A percentile compares a stretch with the other conserved stretches of the same genome.
Evolutionary conservation across 495 filamentous ascomycete species (phyloP).

Genomic region (Elasticomyces elasticus): DNA sequence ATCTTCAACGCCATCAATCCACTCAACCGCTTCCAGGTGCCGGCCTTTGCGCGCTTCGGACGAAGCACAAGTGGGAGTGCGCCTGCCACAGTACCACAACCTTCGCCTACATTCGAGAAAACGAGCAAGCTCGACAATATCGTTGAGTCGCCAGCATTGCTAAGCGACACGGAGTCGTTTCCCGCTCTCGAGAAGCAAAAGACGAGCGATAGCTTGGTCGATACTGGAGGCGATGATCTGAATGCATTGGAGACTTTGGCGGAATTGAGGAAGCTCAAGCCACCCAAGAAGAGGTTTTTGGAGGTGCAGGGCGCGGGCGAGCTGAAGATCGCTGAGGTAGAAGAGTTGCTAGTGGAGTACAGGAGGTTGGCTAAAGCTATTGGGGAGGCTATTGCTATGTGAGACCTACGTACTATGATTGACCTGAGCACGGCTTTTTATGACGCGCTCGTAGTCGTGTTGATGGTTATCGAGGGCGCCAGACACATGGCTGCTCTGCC

Average conservation of each 20-base stretch:
- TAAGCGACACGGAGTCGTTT: not conserved
- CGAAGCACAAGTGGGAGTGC: slow-evolving; percentile 38
- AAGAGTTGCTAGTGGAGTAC: slow-evolving; percentile 78
- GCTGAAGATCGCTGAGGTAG: slow-evolving; percentile 69
- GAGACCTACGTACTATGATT: no score
- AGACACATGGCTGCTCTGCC: no score
- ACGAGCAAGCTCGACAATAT: slow-evolving; percentile 10
- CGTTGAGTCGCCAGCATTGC: slow-evolving; percentile 6
- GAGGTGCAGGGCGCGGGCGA: slow-evolving; percentile 68
- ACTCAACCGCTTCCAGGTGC: slow-evolving; percentile 66
- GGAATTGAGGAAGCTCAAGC: slow-evolving; percentile 46
- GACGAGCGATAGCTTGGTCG: not conserved
- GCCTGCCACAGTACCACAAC: not conserved
- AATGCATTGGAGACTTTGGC: slow-evolving; percentile 34
- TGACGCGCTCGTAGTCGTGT: no score
- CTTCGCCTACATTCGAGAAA: slow-evolving; percentile 12
- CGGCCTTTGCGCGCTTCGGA: slow-evolving; percentile 64
- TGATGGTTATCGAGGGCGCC: no score
- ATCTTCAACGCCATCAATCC: slow-evolving; percentile 72
- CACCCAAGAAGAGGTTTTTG: slow-evolving; percentile 72
- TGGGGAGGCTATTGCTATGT: slow-evolving; percentile 35
- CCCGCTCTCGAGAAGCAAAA: slow-evolving; percentile 4
- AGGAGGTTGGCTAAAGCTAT: slow-evolving; percentile 64
- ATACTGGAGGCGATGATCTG: slow-evolving; percentile 16
- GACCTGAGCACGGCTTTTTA: no score